Evolutionary conservation across 2,329 filamentous ascomycete species (phyloP).

Genomic region (Pyrenochaeta sp.): DNA sequence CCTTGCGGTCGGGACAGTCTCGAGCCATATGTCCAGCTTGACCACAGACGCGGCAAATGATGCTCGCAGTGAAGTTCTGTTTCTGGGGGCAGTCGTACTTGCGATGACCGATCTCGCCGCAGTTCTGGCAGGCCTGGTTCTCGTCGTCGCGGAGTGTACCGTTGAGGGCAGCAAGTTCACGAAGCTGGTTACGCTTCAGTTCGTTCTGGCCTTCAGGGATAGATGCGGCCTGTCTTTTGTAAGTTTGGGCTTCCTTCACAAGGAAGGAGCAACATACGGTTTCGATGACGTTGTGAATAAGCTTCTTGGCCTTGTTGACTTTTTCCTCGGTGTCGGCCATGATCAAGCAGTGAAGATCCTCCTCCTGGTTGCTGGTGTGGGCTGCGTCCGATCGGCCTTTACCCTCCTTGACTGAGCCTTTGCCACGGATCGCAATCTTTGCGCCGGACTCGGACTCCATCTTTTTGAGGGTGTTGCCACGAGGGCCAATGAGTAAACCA

Average conservation of each 20-base stretch:
- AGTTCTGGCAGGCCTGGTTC: conserved; percentile 99
- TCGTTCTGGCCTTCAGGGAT: conserved; percentile 99
- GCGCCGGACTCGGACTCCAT: conserved; percentile 98
- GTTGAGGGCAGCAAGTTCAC: conserved; percentile 96
- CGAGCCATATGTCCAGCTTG: conserved; percentile 98
- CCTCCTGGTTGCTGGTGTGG: conserved; percentile 99
- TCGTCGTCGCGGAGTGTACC: conserved; percentile 98
- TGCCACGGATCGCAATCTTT: conserved; percentile 99
- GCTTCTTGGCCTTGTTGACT: conserved; percentile 97
- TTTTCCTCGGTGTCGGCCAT: conserved; percentile 99
- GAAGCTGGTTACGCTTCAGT: conserved; percentile 97
- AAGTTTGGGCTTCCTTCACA: conserved; percentile 27
- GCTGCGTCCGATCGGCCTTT: conserved; percentile 98
- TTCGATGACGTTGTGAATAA: conserved; percentile 98
- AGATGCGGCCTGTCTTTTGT: conserved; percentile 78
- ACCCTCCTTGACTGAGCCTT: conserved; percentile 99
- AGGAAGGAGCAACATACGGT: conserved; percentile 69
- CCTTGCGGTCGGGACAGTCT: conserved; percentile 93
- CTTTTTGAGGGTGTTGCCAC: conserved; percentile 99
- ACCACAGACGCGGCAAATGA: conserved; percentile 97
- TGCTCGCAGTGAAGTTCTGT: conserved; percentile 98
- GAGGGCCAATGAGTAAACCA: conserved; percentile 99
- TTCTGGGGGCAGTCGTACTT: conserved; percentile 99
- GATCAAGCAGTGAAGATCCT: conserved; percentile 97
- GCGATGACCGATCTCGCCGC: conserved; percentile 95